Percentiles rank a stretch among this genome's conserved stretches.
These are phyloP conservation scores for Debaryomyces nepalensis DNA, from an alignment of 1,139 yeast species.

Conservation along the genomic window DNA sequence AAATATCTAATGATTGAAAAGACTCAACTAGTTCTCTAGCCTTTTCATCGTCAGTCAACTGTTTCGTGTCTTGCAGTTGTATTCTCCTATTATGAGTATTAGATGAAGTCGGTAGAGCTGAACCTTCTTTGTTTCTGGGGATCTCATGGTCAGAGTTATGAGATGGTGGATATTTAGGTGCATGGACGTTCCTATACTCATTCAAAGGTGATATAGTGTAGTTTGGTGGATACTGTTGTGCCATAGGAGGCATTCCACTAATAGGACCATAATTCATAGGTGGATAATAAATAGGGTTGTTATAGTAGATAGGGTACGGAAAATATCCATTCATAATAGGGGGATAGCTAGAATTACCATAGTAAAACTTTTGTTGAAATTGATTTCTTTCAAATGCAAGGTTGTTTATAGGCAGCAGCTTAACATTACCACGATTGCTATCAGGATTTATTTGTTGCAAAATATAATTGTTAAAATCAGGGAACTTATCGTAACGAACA, in stretches of 20 bases:
- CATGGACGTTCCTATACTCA: neutral
- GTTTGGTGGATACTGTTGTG: slow-evolving; percentile 8
- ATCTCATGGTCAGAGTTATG: neutral
- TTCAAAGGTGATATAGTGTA: slow-evolving; percentile 6
- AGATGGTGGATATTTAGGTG: neutral
- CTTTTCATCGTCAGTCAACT: slow-evolving; percentile 31
- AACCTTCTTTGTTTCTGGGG: slow-evolving; percentile 1
- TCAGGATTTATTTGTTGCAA: slow-evolving; percentile 34
- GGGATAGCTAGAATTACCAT: slow-evolving; percentile 21
- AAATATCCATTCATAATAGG: slow-evolving; percentile 10
- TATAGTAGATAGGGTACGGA: slow-evolving; percentile 16
- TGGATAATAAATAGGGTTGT: slow-evolving; percentile 6
- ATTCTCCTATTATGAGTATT: neutral
- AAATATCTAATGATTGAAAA: slow-evolving; percentile 24
- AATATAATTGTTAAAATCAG: slow-evolving; percentile 43
- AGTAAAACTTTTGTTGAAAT: slow-evolving; percentile 40
- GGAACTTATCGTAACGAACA: slow-evolving; percentile 60
- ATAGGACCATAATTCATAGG: slow-evolving; percentile 7
- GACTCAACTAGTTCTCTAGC: slow-evolving; percentile 39
- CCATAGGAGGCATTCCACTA: slow-evolving; percentile 4
- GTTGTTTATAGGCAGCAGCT: slow-evolving; percentile 21
- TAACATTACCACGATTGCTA: slow-evolving; percentile 16
- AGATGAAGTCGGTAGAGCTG: neutral
- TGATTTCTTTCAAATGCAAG: slow-evolving; percentile 43
- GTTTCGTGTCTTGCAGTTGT: neutral